Evolutionary conservation across 306 rosid species (phyloP), one percentile per base, ranked within the genome.

Genomic region (Quercus dentata): DNA sequence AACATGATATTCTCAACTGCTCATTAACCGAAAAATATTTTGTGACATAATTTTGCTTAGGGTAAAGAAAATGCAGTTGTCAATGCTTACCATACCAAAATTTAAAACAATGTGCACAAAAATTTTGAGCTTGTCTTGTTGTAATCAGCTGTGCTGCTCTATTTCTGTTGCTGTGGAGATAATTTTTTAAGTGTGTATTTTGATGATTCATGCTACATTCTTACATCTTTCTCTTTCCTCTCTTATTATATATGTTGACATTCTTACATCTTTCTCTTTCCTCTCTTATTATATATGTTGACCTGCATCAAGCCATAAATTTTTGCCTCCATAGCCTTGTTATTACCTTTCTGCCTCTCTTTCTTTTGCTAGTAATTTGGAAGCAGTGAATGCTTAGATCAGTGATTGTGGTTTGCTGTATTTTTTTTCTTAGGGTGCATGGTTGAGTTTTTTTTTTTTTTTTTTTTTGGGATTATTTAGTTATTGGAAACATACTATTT

Each of bases 161-260:
- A 44, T 83, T 41, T 56, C 13, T n/a, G 49, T 76, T 75, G 62
- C 17, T 62, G 14, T 30, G 10, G 27, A 18, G 61, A 33, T 65
- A 56, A 65, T 57, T 33, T 44, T 63, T 72, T 30, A 76, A 30
- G 9, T 54, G 35, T 46, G 30, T 30, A 73, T 51, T 55, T 74
- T 7, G 35, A 44, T 23, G 23, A 52, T 73, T 76, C 83, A 64
- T 83, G 82, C 23, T 78, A 59, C 46, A 78, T 82, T 71, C 41
- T 46, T 87, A 10, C 71, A 25, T 31, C 18, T 75, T 69, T 78
- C 73, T 76, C 75, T 5, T 33, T 67, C 49, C 71, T 67, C 28
- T 21, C 71, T 76, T 74, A 41, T 86, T 77, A 56, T 78, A 95
- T 97, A 95, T 90, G 90, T 95, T 88, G 91, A 86, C 73, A 78